Conservation (phyloP, 176 grass and related monocot species). For the Ensete ventricosum region DNA sequence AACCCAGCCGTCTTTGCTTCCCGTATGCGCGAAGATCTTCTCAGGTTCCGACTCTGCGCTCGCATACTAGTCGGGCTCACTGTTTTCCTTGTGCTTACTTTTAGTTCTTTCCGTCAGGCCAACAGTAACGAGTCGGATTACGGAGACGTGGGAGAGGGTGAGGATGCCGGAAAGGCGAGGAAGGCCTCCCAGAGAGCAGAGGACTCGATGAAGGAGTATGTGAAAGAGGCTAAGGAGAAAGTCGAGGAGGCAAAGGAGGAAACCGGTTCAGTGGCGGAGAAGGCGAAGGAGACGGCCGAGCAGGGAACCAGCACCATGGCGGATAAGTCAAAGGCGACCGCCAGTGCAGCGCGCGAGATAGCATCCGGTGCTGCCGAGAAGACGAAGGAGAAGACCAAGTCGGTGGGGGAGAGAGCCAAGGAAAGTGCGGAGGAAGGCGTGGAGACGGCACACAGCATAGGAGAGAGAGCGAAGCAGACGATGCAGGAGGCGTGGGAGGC, state of each 20-base stretch:
- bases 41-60: slow-evolving; percentile 29
- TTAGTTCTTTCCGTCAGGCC: slow-evolving; percentile 8
- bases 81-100: neutral
- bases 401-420: slow-evolving; percentile 11
- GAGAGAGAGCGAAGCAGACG: slow-evolving; percentile 46
- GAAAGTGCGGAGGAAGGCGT: slow-evolving; percentile 26
- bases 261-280: slow-evolving; percentile 19
- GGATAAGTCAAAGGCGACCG: slow-evolving; percentile 6
- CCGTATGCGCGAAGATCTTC: slow-evolving; percentile 48
- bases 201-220: slow-evolving; percentile 29
- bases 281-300: slow-evolving; percentile 17
- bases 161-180: slow-evolving; percentile 33
- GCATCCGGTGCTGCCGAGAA: slow-evolving; percentile 12
- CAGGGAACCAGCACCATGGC: slow-evolving; percentile 5
- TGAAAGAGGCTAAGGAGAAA: slow-evolving; percentile 26
- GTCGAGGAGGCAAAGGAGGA: slow-evolving; percentile 20
- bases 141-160: slow-evolving; percentile 28
- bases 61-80: neutral
- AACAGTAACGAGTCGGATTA: slow-evolving; percentile 30
- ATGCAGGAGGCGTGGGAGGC: slow-evolving; percentile 39
- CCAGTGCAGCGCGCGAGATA: neutral
- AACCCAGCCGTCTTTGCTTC: slow-evolving; percentile 45
- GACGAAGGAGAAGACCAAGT: slow-evolving; percentile 16
- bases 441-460: slow-evolving; percentile 36
- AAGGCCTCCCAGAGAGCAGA: slow-evolving; percentile 28